Base-by-base conservation (phyloP, 768 basidiomycete species). In the Lactarius hatsudake region DNA sequence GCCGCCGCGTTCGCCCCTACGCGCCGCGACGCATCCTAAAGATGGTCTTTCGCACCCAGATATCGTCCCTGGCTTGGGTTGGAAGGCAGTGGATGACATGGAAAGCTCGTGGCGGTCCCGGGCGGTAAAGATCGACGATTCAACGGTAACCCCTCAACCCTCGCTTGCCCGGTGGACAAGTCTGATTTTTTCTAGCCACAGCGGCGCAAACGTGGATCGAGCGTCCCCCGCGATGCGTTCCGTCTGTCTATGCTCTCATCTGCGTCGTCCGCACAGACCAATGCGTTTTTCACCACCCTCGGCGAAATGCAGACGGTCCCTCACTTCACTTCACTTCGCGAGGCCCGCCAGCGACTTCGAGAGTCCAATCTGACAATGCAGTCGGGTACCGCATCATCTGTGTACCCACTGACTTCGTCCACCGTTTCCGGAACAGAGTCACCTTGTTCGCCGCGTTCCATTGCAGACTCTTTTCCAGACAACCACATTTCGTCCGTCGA, bases 351-450 rank as follows among this genome's bases (percentile, higher is more conserved):
- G 34, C 73, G 74, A 58, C 66, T 75, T 58, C 79, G 83, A 61
- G 81, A 82, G 71, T 86, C 85, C 30, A 59, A 83, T 9, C 79
- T 86, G 40, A 89, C 89, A 3, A 84, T 87, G 56, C 79, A 85
- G 66, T 90, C 90, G 3, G 83, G 81, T 12, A 81, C 82, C n/a
- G 87, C 89, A 18, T 91, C 91, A 5, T 93, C 92, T 18, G 77
- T 91, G 26, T 93, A 93, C 73, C 91, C 92, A 61, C 80, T 84
- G 57, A 90, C 90, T 51, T 87, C 88, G 6, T 86, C 87, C 8
- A 86, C 86, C 53, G 79, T 82, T 30, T 86, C 87, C 38, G 83
- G 80, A 20, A 84, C 87, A 43, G 87, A 88, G 62, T 90, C 88
- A 5, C 86, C 80, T 32, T 79, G 83, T 20, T 88, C 87, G 40